phyloP scores from a whole-genome alignment of 2,329 filamentous ascomycete species.

The Phyllosticta citriasiana region DNA sequence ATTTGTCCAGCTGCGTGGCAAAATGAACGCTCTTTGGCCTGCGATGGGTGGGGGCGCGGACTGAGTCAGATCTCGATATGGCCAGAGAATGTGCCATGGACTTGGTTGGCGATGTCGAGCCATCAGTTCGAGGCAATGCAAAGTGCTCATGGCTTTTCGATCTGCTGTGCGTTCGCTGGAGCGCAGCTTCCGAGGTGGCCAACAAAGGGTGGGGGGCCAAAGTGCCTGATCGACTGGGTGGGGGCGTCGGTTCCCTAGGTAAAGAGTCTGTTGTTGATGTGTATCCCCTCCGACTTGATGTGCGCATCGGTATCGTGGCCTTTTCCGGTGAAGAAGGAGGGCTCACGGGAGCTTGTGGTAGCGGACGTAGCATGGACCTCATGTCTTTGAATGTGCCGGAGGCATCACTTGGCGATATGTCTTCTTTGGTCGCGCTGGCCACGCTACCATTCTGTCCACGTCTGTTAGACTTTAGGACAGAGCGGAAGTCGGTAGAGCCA shows the following conservation, averaged over 20 bases:
- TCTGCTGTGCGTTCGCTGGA: not conserved
- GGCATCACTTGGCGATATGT: constrained; percentile 36
- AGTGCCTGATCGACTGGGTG: not conserved
- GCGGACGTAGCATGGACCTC: constrained; percentile 44
- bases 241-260: not conserved
- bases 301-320: constrained; percentile 7
- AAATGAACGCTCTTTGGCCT: constrained; percentile 19
- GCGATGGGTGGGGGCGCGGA: constrained; percentile 24
- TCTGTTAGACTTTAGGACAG: constrained; percentile 47
- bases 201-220: not conserved
- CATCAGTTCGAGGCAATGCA: constrained; percentile 35
- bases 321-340: constrained; percentile 21
- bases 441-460: constrained; percentile 67
- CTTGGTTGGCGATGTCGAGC: constrained; percentile 33
- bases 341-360: constrained; percentile 19
- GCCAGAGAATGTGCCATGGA: constrained; percentile 33
- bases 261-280: constrained; percentile 27
- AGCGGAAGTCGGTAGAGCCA: constrained; percentile 50
- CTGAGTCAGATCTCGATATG: constrained; percentile 28
- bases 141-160: constrained; percentile 17
- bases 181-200: not conserved
- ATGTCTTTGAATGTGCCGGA: constrained; percentile 60
- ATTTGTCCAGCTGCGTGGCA: constrained; percentile 24
- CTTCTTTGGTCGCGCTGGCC: constrained; percentile 31
- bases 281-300: constrained; percentile 52